Conservation (phyloP, 768 basidiomycete species). For the Termitomyces eurrhizus region DNA sequence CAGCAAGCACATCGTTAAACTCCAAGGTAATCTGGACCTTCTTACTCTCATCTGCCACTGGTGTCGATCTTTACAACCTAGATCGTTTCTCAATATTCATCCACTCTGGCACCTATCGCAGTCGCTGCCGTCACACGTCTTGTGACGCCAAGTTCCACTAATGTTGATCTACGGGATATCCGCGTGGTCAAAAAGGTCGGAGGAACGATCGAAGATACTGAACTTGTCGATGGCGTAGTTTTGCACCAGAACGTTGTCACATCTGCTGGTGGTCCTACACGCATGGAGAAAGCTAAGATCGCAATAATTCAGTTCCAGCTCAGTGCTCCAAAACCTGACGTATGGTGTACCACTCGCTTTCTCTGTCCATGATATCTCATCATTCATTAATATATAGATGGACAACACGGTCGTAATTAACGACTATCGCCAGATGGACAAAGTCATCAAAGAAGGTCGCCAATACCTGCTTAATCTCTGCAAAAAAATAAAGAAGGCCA, state of each 20-base stretch:
- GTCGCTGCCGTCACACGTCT: conserved; percentile 95
- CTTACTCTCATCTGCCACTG: not conserved
- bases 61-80: conserved; percentile 25
- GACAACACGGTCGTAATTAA: conserved; percentile 99
- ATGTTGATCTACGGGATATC: conserved; percentile 95
- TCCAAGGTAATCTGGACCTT: conserved; percentile 65
- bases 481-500: conserved; percentile 99
- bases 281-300: conserved; percentile 98
- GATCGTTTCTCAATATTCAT: conserved; percentile 99
- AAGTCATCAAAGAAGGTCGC: conserved; percentile 98
- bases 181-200: conserved; percentile 98
- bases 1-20: conserved; percentile 93
- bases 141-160: conserved; percentile 82
- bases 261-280: conserved; percentile 87
- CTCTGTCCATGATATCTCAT: conserved; percentile 3
- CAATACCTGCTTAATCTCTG: conserved; percentile 96
- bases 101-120: conserved; percentile 96
- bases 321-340: conserved; percentile 96
- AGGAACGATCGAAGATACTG: conserved; percentile 98
- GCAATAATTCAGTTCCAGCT: conserved; percentile 98
- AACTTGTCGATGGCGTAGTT: conserved; percentile 95
- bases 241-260: conserved; percentile 92
- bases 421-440: conserved; percentile 99
- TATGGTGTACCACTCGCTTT: conserved; percentile 34
- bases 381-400: conserved; percentile 58